Conservation (phyloP, 2,329 filamentous ascomycete species). For the Phyllosticta citriasiana region DNA sequence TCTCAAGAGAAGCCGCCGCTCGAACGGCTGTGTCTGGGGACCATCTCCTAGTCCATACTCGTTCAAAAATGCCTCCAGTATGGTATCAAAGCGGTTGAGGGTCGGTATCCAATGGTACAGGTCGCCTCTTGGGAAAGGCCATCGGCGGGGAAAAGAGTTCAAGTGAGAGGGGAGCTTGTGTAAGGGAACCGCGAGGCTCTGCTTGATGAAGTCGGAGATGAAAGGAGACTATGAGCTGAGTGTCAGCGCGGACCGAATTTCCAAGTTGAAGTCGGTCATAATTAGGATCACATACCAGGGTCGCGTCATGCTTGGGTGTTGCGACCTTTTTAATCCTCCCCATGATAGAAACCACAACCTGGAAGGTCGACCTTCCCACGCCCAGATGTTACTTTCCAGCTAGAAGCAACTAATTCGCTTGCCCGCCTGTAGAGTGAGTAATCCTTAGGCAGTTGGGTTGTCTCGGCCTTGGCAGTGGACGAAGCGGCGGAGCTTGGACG, state of each 20-base stretch:
- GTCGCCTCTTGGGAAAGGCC: slow-evolving; percentile 93
- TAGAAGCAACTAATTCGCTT: slow-evolving; percentile 1
- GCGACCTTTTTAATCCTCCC: slow-evolving; percentile 47
- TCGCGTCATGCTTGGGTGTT: slow-evolving; percentile 44
- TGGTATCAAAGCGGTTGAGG: slow-evolving; percentile 83
- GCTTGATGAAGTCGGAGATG: slow-evolving; percentile 69
- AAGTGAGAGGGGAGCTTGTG: slow-evolving; percentile 70
- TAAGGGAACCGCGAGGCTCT: slow-evolving; percentile 58
- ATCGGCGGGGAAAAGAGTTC: slow-evolving; percentile 71
- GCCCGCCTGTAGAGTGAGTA: background rate
- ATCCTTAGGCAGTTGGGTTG: background rate
- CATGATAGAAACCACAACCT: slow-evolving; percentile 32
- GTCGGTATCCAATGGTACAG: slow-evolving; percentile 97
- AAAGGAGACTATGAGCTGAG: slow-evolving; percentile 61
- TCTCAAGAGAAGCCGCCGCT: slow-evolving; percentile 53
- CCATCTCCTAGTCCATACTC: slow-evolving; percentile 72
- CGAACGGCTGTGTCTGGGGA: slow-evolving; percentile 71
- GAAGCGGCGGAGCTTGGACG: slow-evolving; percentile 2
- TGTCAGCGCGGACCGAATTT: background rate
- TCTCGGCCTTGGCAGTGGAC: slow-evolving; percentile 2
- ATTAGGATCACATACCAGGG: slow-evolving; percentile 30
- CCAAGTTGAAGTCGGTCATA: background rate
- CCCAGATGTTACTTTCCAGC: slow-evolving; percentile 7
- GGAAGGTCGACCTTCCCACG: slow-evolving; percentile 23
- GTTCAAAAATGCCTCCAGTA: slow-evolving; percentile 71